Base-by-base conservation (phyloP, 495 filamentous ascomycete genomes). In the Stereocaulon alpinum region DNA sequence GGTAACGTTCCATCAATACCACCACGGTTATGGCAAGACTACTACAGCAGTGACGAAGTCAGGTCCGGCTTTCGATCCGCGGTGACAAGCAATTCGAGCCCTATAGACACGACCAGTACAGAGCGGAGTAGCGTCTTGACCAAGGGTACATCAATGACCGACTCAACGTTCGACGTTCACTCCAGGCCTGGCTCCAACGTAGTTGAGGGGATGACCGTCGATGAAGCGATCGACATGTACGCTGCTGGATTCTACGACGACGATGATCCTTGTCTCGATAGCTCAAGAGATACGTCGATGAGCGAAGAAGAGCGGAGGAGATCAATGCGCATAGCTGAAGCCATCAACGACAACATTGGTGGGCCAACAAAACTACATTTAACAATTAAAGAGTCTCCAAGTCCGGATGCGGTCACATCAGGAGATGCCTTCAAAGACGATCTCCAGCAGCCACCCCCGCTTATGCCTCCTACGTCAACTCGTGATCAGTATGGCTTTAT, bases 161-260 rank as follows among this genome's bases (percentile, higher is more conserved):
- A 82, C 57, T 67, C 73, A 10, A 87, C 80, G n/a, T 76, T 81
- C 37, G 77, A 88, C 51, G 76, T 73, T 32, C 77, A 73, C 60
- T 75, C 77, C 56, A 73, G 69, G n/a, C 73, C 76, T 58, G 79
- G 77, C 42, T 74, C 77, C 9, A 79, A 78, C 42, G 86, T 89
- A 42, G 86, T 89, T 58, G 86, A 82, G 59, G 84, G 82, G 5
- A 86, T 91, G 77, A 95, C 85, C 61, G 81, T 95, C 3, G 91
- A 97, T 63, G 91, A 96, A 74, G 86, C 89, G 9, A 93, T 96
- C 72, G 88, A 85, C 17, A 91, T 96, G 87, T 96, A 96, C 68
- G 86, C 87, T 56, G 82, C 86, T 63, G 89, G 91, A 0, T 92
- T 93, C 72, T 76, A 76, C 56, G 85, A 87, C 63, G 80, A 82